These are phyloP conservation scores for Pachysandra terminalis DNA, from an alignment of 164 flowering plant species.

Conservation along the genomic window DNA sequence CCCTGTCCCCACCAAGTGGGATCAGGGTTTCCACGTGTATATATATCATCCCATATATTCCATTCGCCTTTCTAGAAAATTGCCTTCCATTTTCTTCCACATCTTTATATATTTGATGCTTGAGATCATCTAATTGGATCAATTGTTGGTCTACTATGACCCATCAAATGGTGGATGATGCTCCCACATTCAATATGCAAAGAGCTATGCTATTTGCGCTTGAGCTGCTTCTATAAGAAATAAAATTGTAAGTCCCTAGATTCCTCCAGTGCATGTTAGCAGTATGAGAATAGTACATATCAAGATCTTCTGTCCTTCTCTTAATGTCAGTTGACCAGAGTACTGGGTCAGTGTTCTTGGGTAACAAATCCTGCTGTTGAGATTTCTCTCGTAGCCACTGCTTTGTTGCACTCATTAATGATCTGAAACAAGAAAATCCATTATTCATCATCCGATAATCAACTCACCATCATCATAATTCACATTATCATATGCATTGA, in stretches of 20 bases:
- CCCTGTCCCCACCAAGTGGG: no score
- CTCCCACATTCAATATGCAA: neutral
- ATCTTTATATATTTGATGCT: neutral
- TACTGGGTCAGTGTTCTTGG: slow-evolving; percentile 67
- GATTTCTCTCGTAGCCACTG: slow-evolving; percentile 67
- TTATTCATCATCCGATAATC: slow-evolving; percentile 41
- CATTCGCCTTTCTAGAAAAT: neutral
- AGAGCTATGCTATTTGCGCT: neutral
- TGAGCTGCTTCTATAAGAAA: neutral
- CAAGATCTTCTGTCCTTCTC: slow-evolving; percentile 41
- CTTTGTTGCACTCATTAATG: slow-evolving; percentile 61
- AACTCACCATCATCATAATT: neutral
- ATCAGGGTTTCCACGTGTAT: no score
- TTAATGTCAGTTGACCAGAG: slow-evolving; percentile 65
- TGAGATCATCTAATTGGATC: neutral
- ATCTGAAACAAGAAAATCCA: slow-evolving; percentile 39
- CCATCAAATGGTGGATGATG: neutral
- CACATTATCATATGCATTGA: neutral
- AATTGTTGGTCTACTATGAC: neutral
- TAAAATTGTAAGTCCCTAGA: neutral
- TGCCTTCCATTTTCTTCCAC: neutral
- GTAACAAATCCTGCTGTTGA: slow-evolving; percentile 59
- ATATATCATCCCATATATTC: no score
- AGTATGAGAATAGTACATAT: slow-evolving; percentile 38
- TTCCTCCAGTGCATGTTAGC: neutral